Evolutionary conservation across 805 yeast genomes (phyloP), one percentile per base, ranked within the genome.

Genomic region (Kazachstania martiniae): DNA sequence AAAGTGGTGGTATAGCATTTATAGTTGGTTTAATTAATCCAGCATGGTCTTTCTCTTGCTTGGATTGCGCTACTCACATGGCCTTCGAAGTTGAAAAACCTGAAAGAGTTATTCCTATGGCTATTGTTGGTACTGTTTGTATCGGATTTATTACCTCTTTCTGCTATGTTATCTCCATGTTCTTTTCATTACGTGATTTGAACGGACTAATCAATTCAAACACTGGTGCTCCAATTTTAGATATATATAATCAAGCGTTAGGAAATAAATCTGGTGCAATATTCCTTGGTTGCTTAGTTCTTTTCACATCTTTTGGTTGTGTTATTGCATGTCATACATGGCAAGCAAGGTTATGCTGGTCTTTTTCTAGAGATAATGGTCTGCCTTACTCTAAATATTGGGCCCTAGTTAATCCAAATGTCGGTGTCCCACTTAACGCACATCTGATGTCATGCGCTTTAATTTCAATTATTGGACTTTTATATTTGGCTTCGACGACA

Each of bases 301-400:
- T 74, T 18, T 55, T 70, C 28, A 71, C 81, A 8, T 76, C 79
- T 9, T 58, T 72, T 38, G 79, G 78, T 32, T 72, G 81, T 54
- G 71, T 70, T 39, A 70, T 75, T 48, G 69, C 79, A 5, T 70
- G 77, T 21, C 80, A 74, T 42, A 74, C 83, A 4, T 76, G 83
- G 81, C 80, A 74, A 45, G 75, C 82, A 24, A 64, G 86, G 44
- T 59, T 75, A 38, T 66, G 78, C 40, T 78, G 83, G 81, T 75
- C 85, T 3, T 77, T 77, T 47, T 65, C 84, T 5, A 66, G 85
- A 57, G 84, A 78, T 51, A 66, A 71, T 31, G 86, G 83, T 17
- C 59, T 78, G 36, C 81, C 81, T 18, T 71, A 66, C 23, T 72
- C 78, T 6, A 59, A 55, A 26, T 63, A 58, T 29, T 71, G 78